Base-by-base conservation (phyloP, 768 basidiomycete genomes). In the Omphalotus guepiniiformis region DNA sequence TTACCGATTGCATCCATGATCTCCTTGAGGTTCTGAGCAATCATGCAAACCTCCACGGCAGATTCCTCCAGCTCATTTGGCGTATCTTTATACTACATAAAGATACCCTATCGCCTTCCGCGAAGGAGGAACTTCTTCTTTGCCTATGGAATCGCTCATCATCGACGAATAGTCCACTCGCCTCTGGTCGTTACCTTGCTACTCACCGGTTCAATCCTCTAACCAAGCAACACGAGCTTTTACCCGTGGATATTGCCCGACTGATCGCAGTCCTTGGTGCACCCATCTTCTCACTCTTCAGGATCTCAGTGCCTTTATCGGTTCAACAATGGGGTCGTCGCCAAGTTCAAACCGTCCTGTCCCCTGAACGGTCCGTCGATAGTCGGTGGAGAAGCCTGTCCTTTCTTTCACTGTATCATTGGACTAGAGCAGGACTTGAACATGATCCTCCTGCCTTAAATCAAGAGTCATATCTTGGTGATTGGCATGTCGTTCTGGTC, bases 311-410 rank as follows among this genome's bases (percentile, higher is more conserved):
- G 23, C 26, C 51, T 29, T 11, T 34, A 18, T 15, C 52, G 43
- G 11, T 67, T 9, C 45, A 47, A 3, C 47, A 52, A 1, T 70
- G 69, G 70, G 63, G 62, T 3, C 41, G 46, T 8, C 37, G 53
- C 15, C 56, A 65, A 34, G 57, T 55, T 18, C 50, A 19, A 1
- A 47, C 51, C 18, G 60, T 58, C 12, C 66, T 76, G 42, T 56
- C 62, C n/a, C 58, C 70, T 3, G 34, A 32, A 2, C 27, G 64
- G 19, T 32, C 69, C 1, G 49, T 59, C 26, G 58, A 64, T 22
- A 48, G 51, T 19, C 72, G 73, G 7, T 80, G 79, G 79, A 60
- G 51, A 30, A 71, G 69, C 39, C 51, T 80, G 6, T 42, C 61
- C 4, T 50, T 75, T 12, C 58, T 78, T 34, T 70, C 72, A 16